Base-by-base conservation (phyloP, 495 filamentous ascomycete genomes). In the Aspergillus ellipticus region DNA sequence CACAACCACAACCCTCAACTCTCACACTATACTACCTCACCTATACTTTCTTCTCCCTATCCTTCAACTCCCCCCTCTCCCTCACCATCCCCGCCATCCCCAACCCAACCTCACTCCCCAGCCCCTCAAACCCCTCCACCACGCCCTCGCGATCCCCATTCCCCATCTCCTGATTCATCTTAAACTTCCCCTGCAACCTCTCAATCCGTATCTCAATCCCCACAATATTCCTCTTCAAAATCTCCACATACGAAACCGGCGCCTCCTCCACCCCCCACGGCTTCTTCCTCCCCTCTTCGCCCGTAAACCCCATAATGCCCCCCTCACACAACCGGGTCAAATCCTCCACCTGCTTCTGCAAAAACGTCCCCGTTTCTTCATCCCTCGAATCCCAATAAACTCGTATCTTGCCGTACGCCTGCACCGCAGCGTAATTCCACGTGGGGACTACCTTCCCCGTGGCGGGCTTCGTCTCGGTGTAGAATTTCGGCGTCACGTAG, bases 401-500 rank as follows among this genome's bases (percentile, higher is more conserved):
- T 0, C 50, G 75, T 0, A 70, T 69, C 0, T 60, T 70, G 2
- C 82, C 81, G 55, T 84, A 83, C 2, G 71, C 76, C 51, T 84
- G 79, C 2, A 75, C 81, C 4, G 81, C 81, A 1, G 78, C 61
- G 54, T 84, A 85, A 59, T 84, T 80, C 82, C 82, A 85, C 5
- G 82, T 85, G 1, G 81, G 81, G 2, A 82, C 82, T 0, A 85
- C 81, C 55, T 84, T 85, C 3, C 73, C 80, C 0, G 75, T 81
- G 3, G 46, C 61, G 1, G 77, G 80, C 56, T 84, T 84, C 7
- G 82, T 81, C 57, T 80, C 74, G 10, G 66, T 71, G 65, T 83
- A 85, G 66, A 83, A 84, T 41, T 83, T 78, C 6, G 82, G 82
- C 3, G 81, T 81, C 31, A 85, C 74, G 54, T 85, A 85, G 61